These are phyloP conservation scores for Colletotrichum siamense DNA, from an alignment of 2,329 filamentous ascomycete species.

Conservation along the genomic window DNA sequence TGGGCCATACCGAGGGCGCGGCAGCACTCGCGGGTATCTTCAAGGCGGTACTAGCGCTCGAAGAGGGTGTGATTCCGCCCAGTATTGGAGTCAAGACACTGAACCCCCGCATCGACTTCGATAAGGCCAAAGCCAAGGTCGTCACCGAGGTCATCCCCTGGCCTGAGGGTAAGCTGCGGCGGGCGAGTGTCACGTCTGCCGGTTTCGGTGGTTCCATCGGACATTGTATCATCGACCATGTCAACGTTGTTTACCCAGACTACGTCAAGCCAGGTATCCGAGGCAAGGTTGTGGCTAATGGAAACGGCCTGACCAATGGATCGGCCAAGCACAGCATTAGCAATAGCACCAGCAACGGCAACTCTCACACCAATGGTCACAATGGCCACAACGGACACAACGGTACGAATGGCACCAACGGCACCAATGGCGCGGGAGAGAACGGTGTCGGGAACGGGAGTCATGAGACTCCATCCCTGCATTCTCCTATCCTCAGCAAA, in stretches of 20 bases:
- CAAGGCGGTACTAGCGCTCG: not conserved
- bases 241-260: not conserved
- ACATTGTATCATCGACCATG: not conserved
- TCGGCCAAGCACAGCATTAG: not conserved
- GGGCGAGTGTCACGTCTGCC: not conserved
- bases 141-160: not conserved
- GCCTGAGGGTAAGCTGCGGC: not conserved
- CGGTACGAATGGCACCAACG: not conserved
- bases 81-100: not conserved
- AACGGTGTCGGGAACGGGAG: not conserved
- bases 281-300: rapidly evolving
- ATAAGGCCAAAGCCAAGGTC: not conserved
- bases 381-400: not conserved
- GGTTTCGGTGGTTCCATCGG: not conserved
- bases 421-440: not conserved
- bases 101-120: not conserved
- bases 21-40: not conserved
- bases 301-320: not conserved
- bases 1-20: not conserved
- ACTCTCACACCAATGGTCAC: not conserved
- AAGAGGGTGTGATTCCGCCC: not conserved
- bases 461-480: not conserved
- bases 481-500: not conserved
- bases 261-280: not conserved
- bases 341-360: not conserved